phyloP scores from a whole-genome alignment of 805 yeast species.

The Suhomyces sp. region DNA sequence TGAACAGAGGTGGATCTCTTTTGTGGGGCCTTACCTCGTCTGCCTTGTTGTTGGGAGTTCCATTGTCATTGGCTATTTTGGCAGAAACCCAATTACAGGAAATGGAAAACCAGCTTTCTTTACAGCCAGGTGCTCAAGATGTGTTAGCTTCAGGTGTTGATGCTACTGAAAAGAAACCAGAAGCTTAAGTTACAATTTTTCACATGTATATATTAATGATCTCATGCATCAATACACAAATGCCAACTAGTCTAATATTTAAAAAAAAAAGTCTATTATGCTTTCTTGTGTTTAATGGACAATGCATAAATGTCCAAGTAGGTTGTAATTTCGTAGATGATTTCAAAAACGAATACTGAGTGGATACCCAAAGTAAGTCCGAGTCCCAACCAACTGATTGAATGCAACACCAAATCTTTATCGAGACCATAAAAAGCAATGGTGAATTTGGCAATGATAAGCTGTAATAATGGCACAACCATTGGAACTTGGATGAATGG shows the following conservation, averaged over 20 bases:
- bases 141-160: conserved; percentile 65
- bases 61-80: conserved; percentile 82
- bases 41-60: conserved; percentile 85
- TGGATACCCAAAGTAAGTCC: conserved; percentile 68
- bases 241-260: background rate
- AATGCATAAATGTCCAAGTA: conserved; percentile 85
- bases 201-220: conserved; percentile 1
- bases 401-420: conserved; percentile 42
- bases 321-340: conserved; percentile 73
- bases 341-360: conserved; percentile 69
- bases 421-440: conserved; percentile 37
- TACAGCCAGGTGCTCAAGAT: conserved; percentile 75
- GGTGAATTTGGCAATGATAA: conserved; percentile 32
- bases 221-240: background rate
- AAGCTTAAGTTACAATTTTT: conserved; percentile 1
- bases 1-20: conserved; percentile 65
- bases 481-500: conserved; percentile 73
- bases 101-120: conserved; percentile 86
- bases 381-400: conserved; percentile 62
- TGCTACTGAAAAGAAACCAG: conserved; percentile 23
- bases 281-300: conserved; percentile 75
- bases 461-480: conserved; percentile 58
- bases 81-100: conserved; percentile 92
- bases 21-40: conserved; percentile 87
- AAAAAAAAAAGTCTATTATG: conserved; percentile 9